Evolutionary conservation across 2,329 filamentous ascomycete genomes (phyloP).

Genomic region (Aspergillus sp.): DNA sequence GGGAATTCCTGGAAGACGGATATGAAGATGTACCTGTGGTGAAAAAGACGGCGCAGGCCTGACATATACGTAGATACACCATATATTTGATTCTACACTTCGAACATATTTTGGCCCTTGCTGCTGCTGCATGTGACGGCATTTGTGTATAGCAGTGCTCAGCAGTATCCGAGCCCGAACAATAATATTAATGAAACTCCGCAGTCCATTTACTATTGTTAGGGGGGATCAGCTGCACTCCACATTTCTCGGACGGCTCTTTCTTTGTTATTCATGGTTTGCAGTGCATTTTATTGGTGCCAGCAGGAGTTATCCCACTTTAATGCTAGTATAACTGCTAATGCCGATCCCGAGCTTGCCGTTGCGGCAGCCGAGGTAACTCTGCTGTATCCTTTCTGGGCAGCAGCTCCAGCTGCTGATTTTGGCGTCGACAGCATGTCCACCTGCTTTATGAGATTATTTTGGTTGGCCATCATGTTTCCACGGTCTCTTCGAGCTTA

Average conservation of each 20-base stretch:
- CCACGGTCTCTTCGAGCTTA: neutral
- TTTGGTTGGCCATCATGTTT: neutral
- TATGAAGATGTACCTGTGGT: conserved; percentile 47
- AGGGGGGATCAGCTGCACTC: neutral
- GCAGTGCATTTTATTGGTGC: too few species aligned
- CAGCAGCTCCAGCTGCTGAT: neutral
- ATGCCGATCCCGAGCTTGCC: too few species aligned
- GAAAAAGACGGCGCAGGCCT: conserved; percentile 53
- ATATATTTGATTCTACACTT: neutral
- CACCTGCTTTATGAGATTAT: neutral
- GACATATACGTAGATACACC: neutral
- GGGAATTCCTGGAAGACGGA: conserved; percentile 54
- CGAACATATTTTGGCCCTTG: too few species aligned
- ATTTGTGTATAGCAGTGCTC: neutral
- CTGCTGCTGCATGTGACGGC: too few species aligned
- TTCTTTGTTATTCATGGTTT: too few species aligned
- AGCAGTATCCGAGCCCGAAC: neutral
- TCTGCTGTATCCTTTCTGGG: neutral
- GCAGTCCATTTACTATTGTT: neutral
- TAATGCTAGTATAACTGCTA: too few species aligned
- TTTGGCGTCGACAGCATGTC: neutral
- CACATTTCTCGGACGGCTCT: neutral
- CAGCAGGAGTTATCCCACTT: too few species aligned
- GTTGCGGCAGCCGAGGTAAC: too few species aligned
- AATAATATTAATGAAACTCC: neutral